phyloP scores from a whole-genome alignment of 2,329 filamentous ascomycete genomes.

The Calonectria hongkongensis region DNA sequence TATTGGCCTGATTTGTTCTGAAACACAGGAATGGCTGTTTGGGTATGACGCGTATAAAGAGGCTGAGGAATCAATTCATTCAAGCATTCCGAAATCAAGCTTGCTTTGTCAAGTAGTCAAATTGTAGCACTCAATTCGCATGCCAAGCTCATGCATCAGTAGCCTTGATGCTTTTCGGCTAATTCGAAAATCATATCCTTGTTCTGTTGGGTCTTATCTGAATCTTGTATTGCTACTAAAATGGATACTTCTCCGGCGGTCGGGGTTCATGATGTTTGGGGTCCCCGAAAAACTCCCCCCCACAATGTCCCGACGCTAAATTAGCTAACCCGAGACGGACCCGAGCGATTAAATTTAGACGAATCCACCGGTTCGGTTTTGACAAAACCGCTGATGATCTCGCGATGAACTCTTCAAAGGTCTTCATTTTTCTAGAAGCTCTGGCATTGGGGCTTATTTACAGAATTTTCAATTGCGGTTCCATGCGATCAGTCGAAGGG shows the following conservation, averaged over 20 bases:
- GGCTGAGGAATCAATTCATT: neutral
- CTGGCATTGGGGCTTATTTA: neutral
- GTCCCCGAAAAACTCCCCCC: neutral
- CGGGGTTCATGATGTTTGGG: neutral
- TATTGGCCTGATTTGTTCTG: neutral
- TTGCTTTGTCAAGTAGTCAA: neutral
- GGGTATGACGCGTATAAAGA: neutral
- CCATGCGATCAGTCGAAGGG: neutral
- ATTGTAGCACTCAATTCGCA: neutral
- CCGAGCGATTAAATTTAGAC: neutral
- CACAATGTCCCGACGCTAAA: neutral
- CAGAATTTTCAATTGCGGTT: rapidly evolving
- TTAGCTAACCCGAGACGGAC: neutral
- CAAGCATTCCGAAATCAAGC: neutral
- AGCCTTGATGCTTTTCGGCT: neutral
- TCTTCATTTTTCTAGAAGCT: neutral
- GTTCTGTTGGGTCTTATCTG: neutral
- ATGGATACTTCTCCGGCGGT: neutral
- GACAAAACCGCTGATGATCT: neutral
- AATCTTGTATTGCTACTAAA: neutral
- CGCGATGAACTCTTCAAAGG: neutral
- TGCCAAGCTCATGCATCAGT: too few species aligned
- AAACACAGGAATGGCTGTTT: constrained; percentile 1
- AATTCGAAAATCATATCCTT: neutral
- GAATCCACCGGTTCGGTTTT: neutral